Conservation (phyloP, 306 rosid genomes). For the Gastrolobium villosum region DNA sequence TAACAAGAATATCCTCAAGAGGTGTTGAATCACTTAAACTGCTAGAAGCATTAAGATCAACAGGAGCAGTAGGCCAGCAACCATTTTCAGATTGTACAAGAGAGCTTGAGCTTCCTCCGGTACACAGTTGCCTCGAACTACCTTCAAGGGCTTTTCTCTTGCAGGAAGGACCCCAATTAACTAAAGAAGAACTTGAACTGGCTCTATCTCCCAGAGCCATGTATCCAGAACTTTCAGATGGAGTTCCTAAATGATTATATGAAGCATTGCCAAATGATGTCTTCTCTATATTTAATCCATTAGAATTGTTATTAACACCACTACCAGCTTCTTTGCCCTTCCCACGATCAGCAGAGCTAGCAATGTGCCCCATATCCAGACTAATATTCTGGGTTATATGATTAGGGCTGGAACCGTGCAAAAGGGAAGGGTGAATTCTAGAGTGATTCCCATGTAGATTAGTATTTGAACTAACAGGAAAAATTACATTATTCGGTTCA, state of each 20-base stretch:
- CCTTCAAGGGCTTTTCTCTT: constrained; percentile 88
- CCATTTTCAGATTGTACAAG: constrained; percentile 61
- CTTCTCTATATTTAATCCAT: constrained; percentile 60
- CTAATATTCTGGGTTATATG: constrained; percentile 51
- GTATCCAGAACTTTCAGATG: constrained; percentile 68
- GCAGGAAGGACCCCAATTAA: constrained; percentile 86
- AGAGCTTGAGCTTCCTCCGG: constrained; percentile 75
- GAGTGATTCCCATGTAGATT: constrained; percentile 59
- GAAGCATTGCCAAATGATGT: constrained; percentile 55
- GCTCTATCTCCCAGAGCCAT: constrained; percentile 60
- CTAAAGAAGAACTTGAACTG: constrained; percentile 66
- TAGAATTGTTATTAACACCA: constrained; percentile 52
- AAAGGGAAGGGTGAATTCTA: constrained; percentile 65
- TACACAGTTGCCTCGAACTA: constrained; percentile 68
- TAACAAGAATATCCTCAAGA: constrained; percentile 55
- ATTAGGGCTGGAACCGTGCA: constrained; percentile 74
- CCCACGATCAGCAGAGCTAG: constrained; percentile 53
- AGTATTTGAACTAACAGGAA: constrained; percentile 57
- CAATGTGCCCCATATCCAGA: constrained; percentile 58
- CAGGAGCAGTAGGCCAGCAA: constrained; percentile 57
- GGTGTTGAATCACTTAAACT: constrained; percentile 58
- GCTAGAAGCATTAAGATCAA: constrained; percentile 62
- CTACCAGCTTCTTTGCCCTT: constrained; percentile 58
- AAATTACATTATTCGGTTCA: constrained; percentile 56
- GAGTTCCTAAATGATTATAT: constrained; percentile 61